Evolutionary conservation across 352 stramenopile species (phyloP), one percentile per base, ranked within the genome.

Genomic region (Phytophthora lateralis): DNA sequence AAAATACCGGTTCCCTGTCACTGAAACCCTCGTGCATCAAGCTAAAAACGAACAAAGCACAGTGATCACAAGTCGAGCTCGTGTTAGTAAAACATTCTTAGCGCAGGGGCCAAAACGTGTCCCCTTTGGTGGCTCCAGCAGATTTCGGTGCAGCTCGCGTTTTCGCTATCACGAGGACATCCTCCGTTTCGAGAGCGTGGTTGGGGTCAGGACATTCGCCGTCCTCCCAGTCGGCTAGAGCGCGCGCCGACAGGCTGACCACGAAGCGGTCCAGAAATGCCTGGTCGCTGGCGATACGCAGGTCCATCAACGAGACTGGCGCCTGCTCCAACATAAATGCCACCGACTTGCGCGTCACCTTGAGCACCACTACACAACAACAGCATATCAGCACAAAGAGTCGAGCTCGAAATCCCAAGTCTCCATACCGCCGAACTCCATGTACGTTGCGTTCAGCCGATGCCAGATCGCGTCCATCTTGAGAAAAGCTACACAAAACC

Each of bases 401-500:
- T 6, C 17, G 8, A 26, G 18, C 6, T 27, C 17, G 5, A 45
- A 27, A 45, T 14, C 11, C 5, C 9, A 15, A 21, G 11, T 56
- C 2, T 2, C 0, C 32, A 53, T 69, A 95, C 86, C 74, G 35
- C 76, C 73, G 70, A 95, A 95, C 60, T 95, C 82, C 87, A 95
- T 95, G 57, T 90, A 91, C 10, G 87, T 91, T 11, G 80, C 83
- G 62, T 91, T 91, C 61, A 89, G 78, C 17, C 80, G 75, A 34
- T 89, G 75, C 84, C 82, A 93, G n/a, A 78, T 81, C 2, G 75
- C 81, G 63, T 95, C 77, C 86, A 95, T 93, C 52, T 95, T 95
- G 38, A 89, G 46, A 41, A 95, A 88, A 26, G 80, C 81, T 88
- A 29, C 21, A 48, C 34, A 46, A 27, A 45, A 1, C 14, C 37